phyloP scores from a whole-genome alignment of 2,329 filamentous ascomycete genomes.

The Aspergillus sp. region DNA sequence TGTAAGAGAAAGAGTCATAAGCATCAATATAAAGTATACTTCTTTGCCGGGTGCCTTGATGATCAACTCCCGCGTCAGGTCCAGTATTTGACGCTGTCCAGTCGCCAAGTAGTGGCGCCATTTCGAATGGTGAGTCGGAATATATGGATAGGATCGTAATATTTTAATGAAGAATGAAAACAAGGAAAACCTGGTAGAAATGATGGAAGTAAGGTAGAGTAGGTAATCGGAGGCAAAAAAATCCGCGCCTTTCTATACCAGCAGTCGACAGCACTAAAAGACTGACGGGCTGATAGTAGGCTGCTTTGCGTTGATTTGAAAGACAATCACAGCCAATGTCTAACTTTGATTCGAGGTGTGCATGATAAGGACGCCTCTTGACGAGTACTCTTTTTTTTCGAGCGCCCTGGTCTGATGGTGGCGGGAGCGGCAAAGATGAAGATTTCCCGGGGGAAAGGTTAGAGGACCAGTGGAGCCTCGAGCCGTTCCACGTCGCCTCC shows the following conservation, averaged over 20 bases:
- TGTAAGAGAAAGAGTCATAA: slow-evolving; percentile 96
- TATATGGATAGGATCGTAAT: background rate
- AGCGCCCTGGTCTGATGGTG: background rate
- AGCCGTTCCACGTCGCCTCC: background rate
- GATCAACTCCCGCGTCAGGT: background rate
- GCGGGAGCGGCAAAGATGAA: background rate
- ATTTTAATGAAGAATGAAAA: background rate
- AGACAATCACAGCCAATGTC: background rate
- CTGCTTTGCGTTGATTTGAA: background rate
- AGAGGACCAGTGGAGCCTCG: background rate
- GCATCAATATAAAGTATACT: slow-evolving; percentile 86
- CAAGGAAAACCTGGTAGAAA: background rate
- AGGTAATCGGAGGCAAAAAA: background rate
- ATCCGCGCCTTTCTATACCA: background rate
- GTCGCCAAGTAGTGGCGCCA: slow-evolving; percentile 33
- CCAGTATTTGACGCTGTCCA: slow-evolving; percentile 18
- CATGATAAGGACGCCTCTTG: background rate
- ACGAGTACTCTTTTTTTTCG: background rate
- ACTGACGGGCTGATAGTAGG: background rate
- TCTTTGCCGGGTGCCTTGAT: slow-evolving; percentile 12
- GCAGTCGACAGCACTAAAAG: slow-evolving; percentile 4
- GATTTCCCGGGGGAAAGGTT: background rate
- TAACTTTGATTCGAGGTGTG: background rate
- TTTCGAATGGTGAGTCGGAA: background rate
- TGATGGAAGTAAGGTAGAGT: background rate